These are phyloP conservation scores for Scheffersomyces amazonensis DNA, from an alignment of 805 yeast genomes.

Conservation along the genomic window DNA sequence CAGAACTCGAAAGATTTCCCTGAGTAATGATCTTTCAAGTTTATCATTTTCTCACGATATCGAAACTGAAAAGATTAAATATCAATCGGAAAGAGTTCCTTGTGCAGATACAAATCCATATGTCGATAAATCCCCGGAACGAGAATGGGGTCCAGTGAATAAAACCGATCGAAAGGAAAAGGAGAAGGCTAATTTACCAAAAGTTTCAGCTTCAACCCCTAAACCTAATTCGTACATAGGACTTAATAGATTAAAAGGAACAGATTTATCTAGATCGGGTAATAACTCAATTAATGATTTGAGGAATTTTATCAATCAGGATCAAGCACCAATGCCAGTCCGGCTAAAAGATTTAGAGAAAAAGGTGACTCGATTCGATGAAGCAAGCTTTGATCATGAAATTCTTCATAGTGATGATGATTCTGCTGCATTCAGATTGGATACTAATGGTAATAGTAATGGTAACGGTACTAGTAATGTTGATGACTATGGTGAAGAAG, in stretches of 20 bases:
- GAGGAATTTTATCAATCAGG: neutral
- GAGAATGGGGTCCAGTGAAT: neutral
- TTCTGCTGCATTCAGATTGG: conserved; percentile 9
- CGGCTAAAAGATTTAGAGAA: conserved; percentile 1
- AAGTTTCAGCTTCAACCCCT: conserved; percentile 21
- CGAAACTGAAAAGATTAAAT: conserved; percentile 9
- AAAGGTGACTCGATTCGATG: neutral
- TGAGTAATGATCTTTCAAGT: conserved; percentile 6
- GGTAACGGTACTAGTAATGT: neutral
- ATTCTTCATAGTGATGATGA: conserved; percentile 6
- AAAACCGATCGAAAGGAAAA: conserved; percentile 3
- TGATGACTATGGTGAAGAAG: conserved; percentile 6
- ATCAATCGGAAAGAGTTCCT: conserved; percentile 21
- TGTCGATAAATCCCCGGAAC: conserved; percentile 10
- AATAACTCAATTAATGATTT: conserved; percentile 13
- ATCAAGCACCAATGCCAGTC: neutral
- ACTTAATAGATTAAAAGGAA: conserved; percentile 35
- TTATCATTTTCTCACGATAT: conserved; percentile 1
- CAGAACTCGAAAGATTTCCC: conserved; percentile 3
- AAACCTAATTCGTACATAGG: conserved; percentile 37
- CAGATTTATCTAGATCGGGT: conserved; percentile 15
- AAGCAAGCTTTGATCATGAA: neutral
- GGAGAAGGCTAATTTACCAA: conserved; percentile 35
- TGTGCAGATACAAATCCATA: conserved; percentile 23
- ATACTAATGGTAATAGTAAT: conserved; percentile 4